These are phyloP conservation scores for Helotiales sp. DNA, from an alignment of 2,329 filamentous ascomycete species.

Conservation along the genomic window DNA sequence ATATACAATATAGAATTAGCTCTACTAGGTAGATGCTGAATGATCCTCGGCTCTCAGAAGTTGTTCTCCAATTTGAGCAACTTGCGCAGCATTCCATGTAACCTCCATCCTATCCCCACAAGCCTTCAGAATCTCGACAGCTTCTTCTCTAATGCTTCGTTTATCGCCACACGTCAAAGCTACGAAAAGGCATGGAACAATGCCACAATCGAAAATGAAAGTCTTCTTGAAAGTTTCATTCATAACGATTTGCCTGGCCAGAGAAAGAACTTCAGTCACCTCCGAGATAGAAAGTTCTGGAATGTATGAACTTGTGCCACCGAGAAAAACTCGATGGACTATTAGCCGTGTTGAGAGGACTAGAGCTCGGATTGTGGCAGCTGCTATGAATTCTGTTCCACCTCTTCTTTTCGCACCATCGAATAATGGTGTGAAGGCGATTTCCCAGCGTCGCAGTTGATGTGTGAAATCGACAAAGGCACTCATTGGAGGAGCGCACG, in stretches of 20 bases:
- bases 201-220: conserved; percentile 27
- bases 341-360: conserved; percentile 15
- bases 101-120: conserved; percentile 22
- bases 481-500: neutral
- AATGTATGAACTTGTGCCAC: neutral
- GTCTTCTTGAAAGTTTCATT: conserved; percentile 19
- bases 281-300: conserved; percentile 4
- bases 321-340: conserved; percentile 11
- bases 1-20: too few species aligned
- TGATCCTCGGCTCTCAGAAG: neutral
- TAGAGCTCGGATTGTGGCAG: conserved; percentile 19
- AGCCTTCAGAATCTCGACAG: conserved; percentile 17
- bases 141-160: conserved; percentile 18
- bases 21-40: neutral
- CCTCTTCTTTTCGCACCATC: conserved; percentile 3
- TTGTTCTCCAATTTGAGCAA: conserved; percentile 18
- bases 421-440: conserved; percentile 21
- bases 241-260: conserved; percentile 11
- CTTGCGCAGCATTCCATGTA: conserved; percentile 21
- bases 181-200: conserved; percentile 24
- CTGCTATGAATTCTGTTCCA: conserved; percentile 16
- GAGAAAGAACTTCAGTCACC: conserved; percentile 19
- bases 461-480: neutral
- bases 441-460: conserved; percentile 19
- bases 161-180: conserved; percentile 18